Percentiles rank a stretch among this genome's conserved stretches.
Evolutionary conservation across 495 filamentous ascomycete genomes (phyloP).

Genomic region (Terfezia boudieri): DNA sequence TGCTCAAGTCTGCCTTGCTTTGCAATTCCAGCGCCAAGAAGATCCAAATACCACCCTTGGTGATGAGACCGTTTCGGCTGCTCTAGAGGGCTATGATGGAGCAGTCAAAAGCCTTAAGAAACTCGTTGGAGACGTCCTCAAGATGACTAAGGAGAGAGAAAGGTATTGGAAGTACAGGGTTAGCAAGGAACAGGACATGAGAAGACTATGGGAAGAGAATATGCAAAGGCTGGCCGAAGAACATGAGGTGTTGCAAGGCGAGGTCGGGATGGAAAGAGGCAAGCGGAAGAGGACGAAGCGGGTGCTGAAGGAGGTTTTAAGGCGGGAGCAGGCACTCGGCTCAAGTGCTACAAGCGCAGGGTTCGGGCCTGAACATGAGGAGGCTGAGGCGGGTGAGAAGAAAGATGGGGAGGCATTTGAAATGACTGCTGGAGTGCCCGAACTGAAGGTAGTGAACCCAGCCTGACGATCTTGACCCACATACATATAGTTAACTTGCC

Average conservation of each 20-base stretch:
- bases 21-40: conserved; percentile 47
- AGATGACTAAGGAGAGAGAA: conserved; percentile 81
- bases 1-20: conserved; percentile 55
- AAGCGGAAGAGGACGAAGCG: conserved; percentile 78
- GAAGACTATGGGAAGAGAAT: conserved; percentile 94
- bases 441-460: neutral
- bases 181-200: conserved; percentile 66
- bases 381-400: neutral
- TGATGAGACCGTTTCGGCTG: conserved; percentile 53
- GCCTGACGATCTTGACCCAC: conserved; percentile 4
- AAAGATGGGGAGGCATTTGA: neutral
- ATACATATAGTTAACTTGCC: conserved; percentile 1
- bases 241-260: conserved; percentile 71
- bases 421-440: conserved; percentile 19
- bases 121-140: conserved; percentile 65
- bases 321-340: conserved; percentile 25
- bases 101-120: conserved; percentile 73
- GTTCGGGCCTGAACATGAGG: conserved; percentile 2
- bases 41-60: conserved; percentile 47
- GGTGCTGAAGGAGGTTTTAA: conserved; percentile 69
- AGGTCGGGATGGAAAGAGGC: conserved; percentile 70
- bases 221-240: conserved; percentile 86
- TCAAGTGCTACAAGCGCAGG: conserved; percentile 5
- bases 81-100: conserved; percentile 66
- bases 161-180: conserved; percentile 91